phyloP scores from a whole-genome alignment of 129 eudicot genomes.

The Ambrosia artemisiifolia region DNA sequence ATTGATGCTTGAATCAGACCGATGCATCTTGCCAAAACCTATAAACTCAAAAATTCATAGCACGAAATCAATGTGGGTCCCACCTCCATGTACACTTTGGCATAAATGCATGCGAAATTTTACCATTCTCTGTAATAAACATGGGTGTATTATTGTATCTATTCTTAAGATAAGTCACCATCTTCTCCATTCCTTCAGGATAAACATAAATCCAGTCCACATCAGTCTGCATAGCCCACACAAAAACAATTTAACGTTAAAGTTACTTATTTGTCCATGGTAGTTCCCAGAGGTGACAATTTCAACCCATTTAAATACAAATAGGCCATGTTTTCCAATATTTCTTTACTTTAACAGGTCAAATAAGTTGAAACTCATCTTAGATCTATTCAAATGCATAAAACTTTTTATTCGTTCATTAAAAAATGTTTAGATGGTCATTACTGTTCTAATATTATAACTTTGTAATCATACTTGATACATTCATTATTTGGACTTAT shows the following conservation, averaged over 20 bases:
- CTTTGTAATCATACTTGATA: background rate
- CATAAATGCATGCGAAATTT: background rate
- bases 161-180: slow-evolving; percentile 58
- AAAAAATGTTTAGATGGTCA: no score
- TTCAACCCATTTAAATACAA: background rate
- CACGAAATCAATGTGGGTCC: background rate
- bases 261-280: background rate
- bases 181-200: slow-evolving; percentile 79
- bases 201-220: slow-evolving; percentile 52
- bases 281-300: no score
- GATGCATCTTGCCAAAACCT: slow-evolving; percentile 46
- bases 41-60: background rate
- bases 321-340: no score
- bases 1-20: slow-evolving; percentile 25
- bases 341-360: background rate
- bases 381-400: background rate
- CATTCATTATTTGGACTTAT: background rate
- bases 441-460: no score
- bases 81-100: background rate
- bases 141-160: slow-evolving; percentile 75
- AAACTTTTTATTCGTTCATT: background rate
- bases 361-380: background rate
- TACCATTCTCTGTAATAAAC: slow-evolving; percentile 74
- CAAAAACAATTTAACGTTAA: background rate
- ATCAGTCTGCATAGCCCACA: slow-evolving; percentile 46